phyloP scores from a whole-genome alignment of 2,329 filamentous ascomycete genomes.

The Trichophyton schoenleinii region DNA sequence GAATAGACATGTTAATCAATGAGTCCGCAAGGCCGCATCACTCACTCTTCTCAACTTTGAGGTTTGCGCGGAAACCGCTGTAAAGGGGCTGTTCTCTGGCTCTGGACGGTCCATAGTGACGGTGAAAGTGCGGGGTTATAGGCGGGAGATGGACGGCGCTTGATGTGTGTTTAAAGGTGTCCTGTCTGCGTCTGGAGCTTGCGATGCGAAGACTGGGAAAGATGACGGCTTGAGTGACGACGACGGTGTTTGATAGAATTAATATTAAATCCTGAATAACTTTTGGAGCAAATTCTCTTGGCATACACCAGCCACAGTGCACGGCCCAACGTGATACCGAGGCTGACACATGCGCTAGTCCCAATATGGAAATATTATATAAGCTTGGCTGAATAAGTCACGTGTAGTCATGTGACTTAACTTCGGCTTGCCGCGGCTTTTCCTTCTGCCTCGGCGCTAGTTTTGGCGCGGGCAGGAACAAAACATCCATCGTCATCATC shows the following conservation, averaged over 20 bases:
- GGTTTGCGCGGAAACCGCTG: conserved; percentile 76
- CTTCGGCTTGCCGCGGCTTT: conserved; percentile 1
- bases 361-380: background rate
- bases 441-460: background rate
- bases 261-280: background rate
- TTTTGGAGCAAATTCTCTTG: background rate
- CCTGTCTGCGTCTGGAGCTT: background rate
- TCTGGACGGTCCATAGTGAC: conserved; percentile 69
- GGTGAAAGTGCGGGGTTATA: background rate
- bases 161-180: background rate
- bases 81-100: conserved; percentile 83
- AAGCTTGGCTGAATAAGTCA: background rate
- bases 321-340: background rate
- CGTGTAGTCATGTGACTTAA: background rate
- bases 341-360: conserved; percentile 1
- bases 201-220: background rate
- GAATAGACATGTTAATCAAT: background rate
- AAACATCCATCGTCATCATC: no score
- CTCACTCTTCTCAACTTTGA: conserved; percentile 34
- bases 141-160: background rate
- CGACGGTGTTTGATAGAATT: background rate
- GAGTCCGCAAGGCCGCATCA: background rate
- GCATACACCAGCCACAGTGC: background rate
- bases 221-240: background rate
- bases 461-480: background rate